These are phyloP conservation scores for Bifiguratus adelaidae DNA, from an alignment of 192 early-diverging fungal genomes.

Conservation along the genomic window DNA sequence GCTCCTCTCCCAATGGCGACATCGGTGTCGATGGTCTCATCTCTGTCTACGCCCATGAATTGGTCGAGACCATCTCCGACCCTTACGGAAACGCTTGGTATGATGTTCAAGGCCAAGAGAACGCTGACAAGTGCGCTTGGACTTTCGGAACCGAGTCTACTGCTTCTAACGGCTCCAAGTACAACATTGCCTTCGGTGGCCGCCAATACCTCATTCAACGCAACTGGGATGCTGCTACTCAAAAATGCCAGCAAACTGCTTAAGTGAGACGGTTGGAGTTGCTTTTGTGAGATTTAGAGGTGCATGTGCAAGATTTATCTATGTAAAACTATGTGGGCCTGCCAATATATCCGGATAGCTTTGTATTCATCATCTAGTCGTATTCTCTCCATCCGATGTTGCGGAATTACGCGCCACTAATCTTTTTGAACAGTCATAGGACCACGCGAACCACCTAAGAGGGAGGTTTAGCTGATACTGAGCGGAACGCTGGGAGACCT, in stretches of 20 bases:
- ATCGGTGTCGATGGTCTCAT: conserved; percentile 19
- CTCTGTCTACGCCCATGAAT: conserved; percentile 19
- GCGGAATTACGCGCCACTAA: no score
- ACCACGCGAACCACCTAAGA: no score
- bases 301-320: no score
- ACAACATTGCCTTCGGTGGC: conserved; percentile 15
- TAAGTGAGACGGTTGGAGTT: no score
- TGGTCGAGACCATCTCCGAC: conserved; percentile 16
- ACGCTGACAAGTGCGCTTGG: conserved; percentile 18
- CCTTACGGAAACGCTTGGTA: conserved; percentile 13
- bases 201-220: conserved; percentile 19
- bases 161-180: conserved; percentile 10
- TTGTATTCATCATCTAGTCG: no score
- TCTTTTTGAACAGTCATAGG: no score
- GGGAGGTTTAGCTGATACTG: no score
- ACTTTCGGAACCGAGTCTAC: conserved; percentile 9
- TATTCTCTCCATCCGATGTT: no score
- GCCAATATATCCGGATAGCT: no score
- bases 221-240: conserved; percentile 15
- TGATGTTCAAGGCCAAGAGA: conserved; percentile 23
- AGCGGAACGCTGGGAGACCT: no score
- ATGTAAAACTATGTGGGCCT: no score
- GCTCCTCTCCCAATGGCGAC: conserved; percentile 10
- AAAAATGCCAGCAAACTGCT: conserved; percentile 2
- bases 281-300: no score